These are phyloP conservation scores for Microbotryum violaceum DNA, from an alignment of 1,284 basidiomycete genomes.

Conservation along the genomic window DNA sequence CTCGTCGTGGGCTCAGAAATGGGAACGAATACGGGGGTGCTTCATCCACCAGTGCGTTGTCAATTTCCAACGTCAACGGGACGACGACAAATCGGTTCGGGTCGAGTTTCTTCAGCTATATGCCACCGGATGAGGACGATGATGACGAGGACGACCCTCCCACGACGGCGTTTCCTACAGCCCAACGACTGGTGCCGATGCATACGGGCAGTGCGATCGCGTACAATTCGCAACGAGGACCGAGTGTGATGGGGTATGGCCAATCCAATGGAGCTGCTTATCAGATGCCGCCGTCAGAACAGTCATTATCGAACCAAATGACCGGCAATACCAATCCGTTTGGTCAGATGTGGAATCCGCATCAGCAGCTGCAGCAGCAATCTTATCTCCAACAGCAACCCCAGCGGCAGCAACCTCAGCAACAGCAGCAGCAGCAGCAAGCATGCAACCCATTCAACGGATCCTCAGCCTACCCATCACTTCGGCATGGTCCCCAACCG, in stretches of 20 bases:
- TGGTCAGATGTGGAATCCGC: neutral
- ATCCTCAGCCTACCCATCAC: no score
- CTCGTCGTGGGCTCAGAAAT: neutral
- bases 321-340: neutral
- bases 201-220: constrained; percentile 21
- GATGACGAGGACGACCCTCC: neutral
- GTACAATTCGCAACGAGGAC: neutral
- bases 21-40: neutral
- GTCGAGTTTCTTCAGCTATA: neutral
- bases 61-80: neutral
- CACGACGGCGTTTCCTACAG: neutral
- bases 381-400: neutral
- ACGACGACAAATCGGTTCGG: neutral
- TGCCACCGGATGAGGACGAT: neutral
- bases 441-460: no score
- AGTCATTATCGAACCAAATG: no score
- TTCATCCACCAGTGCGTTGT: neutral
- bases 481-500: no score
- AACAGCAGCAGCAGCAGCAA: neutral
- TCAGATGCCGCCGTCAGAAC: neutral
- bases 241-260: neutral
- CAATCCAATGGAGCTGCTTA: neutral
- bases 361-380: constrained; percentile 17
- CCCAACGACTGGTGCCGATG: constrained; percentile 5
- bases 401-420: constrained; percentile 1